Base-by-base conservation (phyloP, 495 filamentous ascomycete species). In the Talaromyces wortmannii region DNA sequence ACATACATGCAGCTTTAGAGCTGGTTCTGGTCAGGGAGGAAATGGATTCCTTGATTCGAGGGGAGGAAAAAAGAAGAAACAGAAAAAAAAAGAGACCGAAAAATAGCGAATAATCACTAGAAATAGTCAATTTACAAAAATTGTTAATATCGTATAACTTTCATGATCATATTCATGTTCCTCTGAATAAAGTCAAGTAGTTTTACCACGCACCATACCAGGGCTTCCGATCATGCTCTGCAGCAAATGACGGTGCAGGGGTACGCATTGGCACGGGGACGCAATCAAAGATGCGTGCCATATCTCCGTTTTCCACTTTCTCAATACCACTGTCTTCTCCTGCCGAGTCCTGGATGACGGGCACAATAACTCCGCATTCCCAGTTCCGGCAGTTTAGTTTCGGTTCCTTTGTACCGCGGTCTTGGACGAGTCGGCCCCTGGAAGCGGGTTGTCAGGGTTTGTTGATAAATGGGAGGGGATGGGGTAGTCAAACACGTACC, bases 311-410 rank as follows among this genome's bases (percentile, higher is more conserved):
- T 47, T 52, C 48, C 40, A 49, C 30, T 47, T 55, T 51, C 13
- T 8, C 31, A 23, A 23, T 23, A 23, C 2, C 4, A 1, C 2
- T 11, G 10, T 47, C 13, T 49, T 50, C 42, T 45, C 16, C 32
- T 48, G 40, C 48, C 33, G 32, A 31, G 7, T 30, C 31, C 3
- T 62, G 46, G n/a, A 60, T 63, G 6, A 73, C 52, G 0, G 81
- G 84, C 10, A 96, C 58, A 3, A 98, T 29, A 0, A 98, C 91
- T 4, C 94, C 94, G 59, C 91, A 97, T 68, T 98, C 94, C 94
- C 94, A 98, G 67, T 97, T 98, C 11, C 88, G 83, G 63, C 87
- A 90, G 55, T 84, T 94, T 16, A 97, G 68, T 60, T 91, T 96
- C 0, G 82, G 79, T 17, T 71, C 57, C 48, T 85, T 84, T 0